Evolutionary conservation across 2,329 filamentous ascomycete species (phyloP), one percentile per base, ranked within the genome.

Genomic region (Trichophyton schoenleinii): DNA sequence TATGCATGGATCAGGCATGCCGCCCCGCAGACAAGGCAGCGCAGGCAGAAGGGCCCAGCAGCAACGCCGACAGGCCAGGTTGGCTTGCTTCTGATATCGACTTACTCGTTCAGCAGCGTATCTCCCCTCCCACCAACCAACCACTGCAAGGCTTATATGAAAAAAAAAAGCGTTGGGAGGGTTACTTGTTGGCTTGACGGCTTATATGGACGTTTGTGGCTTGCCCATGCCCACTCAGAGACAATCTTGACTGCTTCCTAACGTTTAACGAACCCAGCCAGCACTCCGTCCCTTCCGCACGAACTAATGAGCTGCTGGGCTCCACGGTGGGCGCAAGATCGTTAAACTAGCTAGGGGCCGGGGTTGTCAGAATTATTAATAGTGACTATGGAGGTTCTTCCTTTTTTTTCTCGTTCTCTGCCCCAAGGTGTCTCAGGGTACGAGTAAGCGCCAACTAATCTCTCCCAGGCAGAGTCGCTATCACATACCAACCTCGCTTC

Each of bases 1-100:
- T 53, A 53, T 53, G 49, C 49, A 53, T 53, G 49, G 49, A 2
- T 53, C 49, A 53, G 49, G 49, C 25, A 31, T 53, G 49, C 28
- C 28, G 49, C 49, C 49, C 49, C 22, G 49, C 49, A 53, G 49
- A 2, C 2, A 53, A 31, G 22, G 20, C 22, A 34, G 48, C 8
- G 20, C 34, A 36, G 34, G 34, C 34, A 38, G 34, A 38, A 38
- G 11, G 34, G 34, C 34, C 9, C 34, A 22, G 46, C 15, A 49
- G 22, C 41, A 13, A 44, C 41, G 6, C 15, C 4, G n/a, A 44
- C 41, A 20, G 2, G 41, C 7, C n/a, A 18, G 41, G 13, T 15
- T 44, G 41, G 41, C 34, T 38, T 38, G 15, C 15, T 7, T 44
- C 41, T 44, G 41, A n/a, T 44, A 44, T n/a, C n/a, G 4, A 38